Conservation (phyloP, 148 eudicot genomes). For the Arbutus unedo region DNA sequence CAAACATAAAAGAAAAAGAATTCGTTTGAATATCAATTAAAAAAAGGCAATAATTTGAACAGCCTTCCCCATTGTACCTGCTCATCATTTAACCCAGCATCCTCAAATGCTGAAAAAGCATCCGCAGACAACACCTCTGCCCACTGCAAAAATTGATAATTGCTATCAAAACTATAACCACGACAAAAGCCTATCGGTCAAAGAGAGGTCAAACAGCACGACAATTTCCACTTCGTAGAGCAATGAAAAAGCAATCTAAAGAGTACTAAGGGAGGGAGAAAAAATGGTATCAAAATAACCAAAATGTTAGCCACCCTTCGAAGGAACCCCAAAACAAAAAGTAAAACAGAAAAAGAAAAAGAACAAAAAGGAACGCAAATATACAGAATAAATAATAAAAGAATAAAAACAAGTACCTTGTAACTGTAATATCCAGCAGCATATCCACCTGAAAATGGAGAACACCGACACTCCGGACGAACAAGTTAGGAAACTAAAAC, state of each 20-base stretch:
- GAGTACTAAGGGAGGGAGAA: not conserved
- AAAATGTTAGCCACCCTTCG: not conserved
- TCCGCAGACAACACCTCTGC: slow-evolving; percentile 99
- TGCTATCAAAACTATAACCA: slow-evolving; percentile 3
- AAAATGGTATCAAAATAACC: not conserved
- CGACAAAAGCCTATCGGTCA: not conserved
- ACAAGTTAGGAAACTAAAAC: slow-evolving; percentile 4
- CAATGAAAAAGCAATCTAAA: not conserved
- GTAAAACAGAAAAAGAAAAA: not conserved
- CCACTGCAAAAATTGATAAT: slow-evolving; percentile 62
- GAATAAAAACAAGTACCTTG: slow-evolving; percentile 50
- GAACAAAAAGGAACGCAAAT: not conserved
- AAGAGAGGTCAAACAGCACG: not conserved
- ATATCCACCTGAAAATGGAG: slow-evolving; percentile 63
- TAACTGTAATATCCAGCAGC: slow-evolving; percentile 99
- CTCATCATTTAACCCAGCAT: slow-evolving; percentile 75
- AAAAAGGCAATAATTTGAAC: not conserved
- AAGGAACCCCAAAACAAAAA: not conserved
- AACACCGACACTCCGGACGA: slow-evolving; percentile 5
- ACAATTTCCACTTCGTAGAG: not conserved
- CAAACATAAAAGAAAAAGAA: not conserved
- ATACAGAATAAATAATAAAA: not conserved
- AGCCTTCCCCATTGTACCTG: slow-evolving; percentile 44
- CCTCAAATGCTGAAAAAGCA: slow-evolving; percentile 99
- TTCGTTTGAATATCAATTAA: not conserved